Evolutionary conservation across 768 basidiomycete species (phyloP), one percentile per base, ranked within the genome.

Genomic region (Suillus sp.): DNA sequence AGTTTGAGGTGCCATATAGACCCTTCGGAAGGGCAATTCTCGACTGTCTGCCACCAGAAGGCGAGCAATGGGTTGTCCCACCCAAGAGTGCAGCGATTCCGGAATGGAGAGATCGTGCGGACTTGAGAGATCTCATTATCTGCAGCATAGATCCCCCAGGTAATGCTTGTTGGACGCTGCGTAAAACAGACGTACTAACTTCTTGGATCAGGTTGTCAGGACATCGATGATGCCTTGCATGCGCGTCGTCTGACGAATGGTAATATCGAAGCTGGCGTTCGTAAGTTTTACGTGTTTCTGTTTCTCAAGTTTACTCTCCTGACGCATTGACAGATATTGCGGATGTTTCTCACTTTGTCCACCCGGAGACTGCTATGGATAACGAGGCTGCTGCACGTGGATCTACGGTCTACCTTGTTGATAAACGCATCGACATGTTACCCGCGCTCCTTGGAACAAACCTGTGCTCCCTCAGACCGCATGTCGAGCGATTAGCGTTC

Each of bases 341-440:
- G 62, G 97, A 99, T 72, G 96, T 99, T 2, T 97, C 96, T 7
- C 88, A 98, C 74, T 99, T 99, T 67, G 96, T 99, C 1, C 87
- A 84, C 60, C 82, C 95, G 1, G 93, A 96, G 69, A 99, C 91
- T 47, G 87, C 96, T 0, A 99, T 99, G 95, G 96, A 99, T 68
- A 88, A 79, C 50, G 96, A 99, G 74, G 96, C 96, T 25, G 93
- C 95, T n/a, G 85, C 95, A 20, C 82, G 96, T 64, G 96, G 96
- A 5, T 98, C 96, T 5, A 99, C 96, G 0, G 96, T 99, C 1
- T 99, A 99, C 74, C 86, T 99, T 2, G 96, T 99, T 6, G 96
- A 99, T 80, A 96, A 96, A 76, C 92, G 96, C 38, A 95, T 99
- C 58, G 97, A 99, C 79, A 99, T 99, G 97, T 81, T 99, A 55